Evolutionary conservation across 257 asterid species (phyloP).

Genomic region (Solanum chiquidenum): DNA sequence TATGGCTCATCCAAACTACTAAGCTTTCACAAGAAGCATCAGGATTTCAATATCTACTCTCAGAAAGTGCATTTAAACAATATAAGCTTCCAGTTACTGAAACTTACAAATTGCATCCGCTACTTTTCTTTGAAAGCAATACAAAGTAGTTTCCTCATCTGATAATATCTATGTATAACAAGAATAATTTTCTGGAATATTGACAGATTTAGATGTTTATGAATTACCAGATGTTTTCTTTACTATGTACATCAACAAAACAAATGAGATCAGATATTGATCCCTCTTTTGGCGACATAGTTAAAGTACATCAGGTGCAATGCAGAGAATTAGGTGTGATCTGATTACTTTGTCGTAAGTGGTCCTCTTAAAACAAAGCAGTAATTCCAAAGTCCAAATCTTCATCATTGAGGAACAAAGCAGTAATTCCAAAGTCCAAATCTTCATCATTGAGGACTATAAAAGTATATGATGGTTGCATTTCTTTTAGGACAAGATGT

Average conservation of each 20-base stretch:
- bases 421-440: neutral
- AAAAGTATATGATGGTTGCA: neutral
- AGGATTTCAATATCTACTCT: neutral
- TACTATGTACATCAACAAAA: neutral
- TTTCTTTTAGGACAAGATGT: neutral
- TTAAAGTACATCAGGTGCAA: neutral
- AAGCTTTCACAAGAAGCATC: neutral
- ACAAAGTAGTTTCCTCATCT: neutral
- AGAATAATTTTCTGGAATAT: neutral
- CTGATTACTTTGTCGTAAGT: neutral
- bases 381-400: neutral
- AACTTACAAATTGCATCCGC: neutral
- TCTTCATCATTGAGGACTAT: neutral
- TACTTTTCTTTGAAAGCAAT: neutral
- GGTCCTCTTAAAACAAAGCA: neutral
- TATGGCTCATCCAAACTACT: neutral
- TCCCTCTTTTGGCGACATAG: neutral
- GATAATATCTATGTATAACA: neutral
- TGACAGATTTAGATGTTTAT: neutral
- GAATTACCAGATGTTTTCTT: neutral
- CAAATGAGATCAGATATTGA: neutral
- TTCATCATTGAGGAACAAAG: neutral
- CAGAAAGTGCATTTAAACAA: neutral
- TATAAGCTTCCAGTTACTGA: neutral
- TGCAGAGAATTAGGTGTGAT: neutral